Conservation (phyloP, 169 alveolate species). For the Perkinsus marinus region DNA sequence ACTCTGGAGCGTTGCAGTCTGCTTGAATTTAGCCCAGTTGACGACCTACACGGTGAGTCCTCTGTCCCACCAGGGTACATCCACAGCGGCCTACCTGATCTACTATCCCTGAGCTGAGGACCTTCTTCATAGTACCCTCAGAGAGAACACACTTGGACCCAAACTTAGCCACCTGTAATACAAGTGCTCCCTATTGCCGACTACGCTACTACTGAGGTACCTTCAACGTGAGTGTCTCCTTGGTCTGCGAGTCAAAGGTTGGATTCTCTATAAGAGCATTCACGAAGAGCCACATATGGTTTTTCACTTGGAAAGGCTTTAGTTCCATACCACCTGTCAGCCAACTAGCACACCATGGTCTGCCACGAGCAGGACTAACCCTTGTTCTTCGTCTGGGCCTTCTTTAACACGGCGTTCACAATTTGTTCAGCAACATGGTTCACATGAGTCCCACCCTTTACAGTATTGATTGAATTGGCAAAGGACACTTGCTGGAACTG, state of each 20-base stretch:
- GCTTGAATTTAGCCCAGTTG: conserved; percentile 37
- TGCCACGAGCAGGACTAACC: conserved; percentile 56
- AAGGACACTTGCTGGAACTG: conserved; percentile 91
- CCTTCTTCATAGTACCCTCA: conserved; percentile 67
- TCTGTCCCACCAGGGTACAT: background rate
- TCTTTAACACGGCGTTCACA: conserved; percentile 68
- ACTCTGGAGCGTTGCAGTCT: background rate
- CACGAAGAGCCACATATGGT: conserved; percentile 89
- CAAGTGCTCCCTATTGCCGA: too few relatives aligned
- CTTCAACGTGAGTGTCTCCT: conserved; percentile 42
- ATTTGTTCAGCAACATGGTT: conserved; percentile 87
- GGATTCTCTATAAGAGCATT: conserved; percentile 95
- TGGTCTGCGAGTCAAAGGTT: conserved; percentile 97
- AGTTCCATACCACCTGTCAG: conserved; percentile 5
- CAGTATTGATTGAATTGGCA: conserved; percentile 93
- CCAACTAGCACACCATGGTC: background rate
- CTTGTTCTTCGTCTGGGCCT: conserved; percentile 82
- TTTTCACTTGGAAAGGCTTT: conserved; percentile 10
- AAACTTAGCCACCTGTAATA: conserved; percentile 58
- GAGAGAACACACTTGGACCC: conserved; percentile 74
- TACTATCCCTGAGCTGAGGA: conserved; percentile 63
- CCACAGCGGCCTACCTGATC: conserved; percentile 41
- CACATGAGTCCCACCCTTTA: conserved; percentile 98
- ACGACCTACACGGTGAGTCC: conserved; percentile 2
- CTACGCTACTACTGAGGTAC: background rate